Evolutionary conservation across 78 protist species (phyloP).

Genomic region (Protostelium mycophagum): DNA sequence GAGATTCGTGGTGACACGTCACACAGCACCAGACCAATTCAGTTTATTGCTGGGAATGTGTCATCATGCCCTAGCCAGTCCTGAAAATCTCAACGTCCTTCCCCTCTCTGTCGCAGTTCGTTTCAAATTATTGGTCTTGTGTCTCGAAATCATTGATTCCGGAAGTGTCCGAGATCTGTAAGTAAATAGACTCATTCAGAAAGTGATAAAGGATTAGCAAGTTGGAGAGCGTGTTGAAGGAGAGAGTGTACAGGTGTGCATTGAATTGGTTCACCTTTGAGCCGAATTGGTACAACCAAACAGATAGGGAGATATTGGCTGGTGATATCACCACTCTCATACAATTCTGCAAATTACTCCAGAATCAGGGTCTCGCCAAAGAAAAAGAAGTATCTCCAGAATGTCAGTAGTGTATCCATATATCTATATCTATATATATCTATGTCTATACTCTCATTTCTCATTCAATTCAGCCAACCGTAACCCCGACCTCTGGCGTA

Average conservation of each 20-base stretch:
- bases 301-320: slow-evolving; percentile 17
- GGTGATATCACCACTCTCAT: slow-evolving; percentile 17
- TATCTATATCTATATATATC: too few species aligned
- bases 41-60: slow-evolving; percentile 31
- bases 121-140: slow-evolving; percentile 43
- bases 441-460: background rate
- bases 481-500: background rate
- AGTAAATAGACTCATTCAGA: too few species aligned
- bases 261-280: slow-evolving; percentile 53
- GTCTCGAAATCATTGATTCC: slow-evolving; percentile 32
- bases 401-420: background rate
- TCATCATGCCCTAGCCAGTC: slow-evolving; percentile 56
- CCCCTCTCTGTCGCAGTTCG: slow-evolving; percentile 53
- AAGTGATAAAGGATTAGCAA: too few species aligned
- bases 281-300: slow-evolving; percentile 50
- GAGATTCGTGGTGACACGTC: slow-evolving; percentile 31
- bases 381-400: background rate
- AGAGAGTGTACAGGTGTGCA: slow-evolving; percentile 46
- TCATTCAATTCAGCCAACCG: background rate
- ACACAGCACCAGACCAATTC: slow-evolving; percentile 26
- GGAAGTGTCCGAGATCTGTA: slow-evolving; percentile 11
- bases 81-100: slow-evolving; percentile 21
- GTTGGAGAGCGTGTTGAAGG: slow-evolving; percentile 7
- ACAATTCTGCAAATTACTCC: slow-evolving; percentile 45
- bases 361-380: slow-evolving; percentile 9